Conservation (phyloP, 169 alveolate species). For the Eimeria maxima region DNA sequence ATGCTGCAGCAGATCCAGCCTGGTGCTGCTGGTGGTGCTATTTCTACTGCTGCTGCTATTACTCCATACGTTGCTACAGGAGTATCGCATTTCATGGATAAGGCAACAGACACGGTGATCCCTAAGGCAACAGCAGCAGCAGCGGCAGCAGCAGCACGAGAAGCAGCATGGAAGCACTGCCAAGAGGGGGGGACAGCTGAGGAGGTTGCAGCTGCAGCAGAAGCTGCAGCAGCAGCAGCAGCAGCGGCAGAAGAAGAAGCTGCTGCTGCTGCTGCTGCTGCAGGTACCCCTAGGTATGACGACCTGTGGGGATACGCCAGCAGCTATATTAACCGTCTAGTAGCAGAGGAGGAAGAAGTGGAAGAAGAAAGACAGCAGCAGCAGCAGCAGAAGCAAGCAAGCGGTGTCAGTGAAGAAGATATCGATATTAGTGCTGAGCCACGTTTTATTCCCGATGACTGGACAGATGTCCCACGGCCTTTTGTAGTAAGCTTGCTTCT, state of each 20-base stretch:
- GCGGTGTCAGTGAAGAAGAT: not conserved
- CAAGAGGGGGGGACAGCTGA: too few relatives aligned
- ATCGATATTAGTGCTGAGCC: conserved; percentile 30
- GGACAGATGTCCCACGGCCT: conserved; percentile 42
- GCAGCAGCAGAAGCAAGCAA: too few relatives aligned
- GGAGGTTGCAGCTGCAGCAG: too few relatives aligned
- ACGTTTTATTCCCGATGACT: not conserved
- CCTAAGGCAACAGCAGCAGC: conserved; percentile 13
- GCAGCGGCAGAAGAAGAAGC: too few relatives aligned
- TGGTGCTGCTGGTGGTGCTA: not conserved
- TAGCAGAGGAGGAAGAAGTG: not conserved
- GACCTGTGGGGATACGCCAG: conserved; percentile 9
- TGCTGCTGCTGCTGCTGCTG: not conserved
- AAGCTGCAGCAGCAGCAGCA: too few relatives aligned
- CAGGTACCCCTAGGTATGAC: not conserved
- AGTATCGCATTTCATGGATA: not conserved
- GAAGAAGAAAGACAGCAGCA: not conserved
- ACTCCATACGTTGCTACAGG: conserved; percentile 1
- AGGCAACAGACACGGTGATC: not conserved
- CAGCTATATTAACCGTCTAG: not conserved
- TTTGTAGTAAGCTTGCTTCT: not conserved
- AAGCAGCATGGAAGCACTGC: too few relatives aligned
- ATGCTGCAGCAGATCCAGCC: conserved; percentile 15
- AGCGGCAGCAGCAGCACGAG: not conserved
- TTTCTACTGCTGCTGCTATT: not conserved